phyloP scores from a whole-genome alignment of 176 grass and related monocot species.

The Dendrocalamus sinicus region DNA sequence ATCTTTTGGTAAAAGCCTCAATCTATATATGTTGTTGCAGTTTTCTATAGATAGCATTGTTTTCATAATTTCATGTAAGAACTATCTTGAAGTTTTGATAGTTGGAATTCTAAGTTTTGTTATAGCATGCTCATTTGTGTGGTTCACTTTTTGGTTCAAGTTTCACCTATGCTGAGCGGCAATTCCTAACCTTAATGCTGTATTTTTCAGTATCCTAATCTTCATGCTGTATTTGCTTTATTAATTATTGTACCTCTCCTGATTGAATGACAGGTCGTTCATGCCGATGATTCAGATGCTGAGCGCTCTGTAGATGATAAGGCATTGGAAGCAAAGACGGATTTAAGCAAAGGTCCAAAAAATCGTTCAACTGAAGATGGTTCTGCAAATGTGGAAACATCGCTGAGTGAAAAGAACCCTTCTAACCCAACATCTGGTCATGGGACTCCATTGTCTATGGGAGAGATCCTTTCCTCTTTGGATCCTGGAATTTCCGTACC shows the following conservation, averaged over 20 bases:
- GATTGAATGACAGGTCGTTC: constrained; percentile 71
- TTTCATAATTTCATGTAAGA: neutral
- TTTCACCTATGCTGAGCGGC: neutral
- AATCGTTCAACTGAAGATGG: constrained; percentile 53
- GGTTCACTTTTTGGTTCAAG: neutral
- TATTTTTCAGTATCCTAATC: neutral
- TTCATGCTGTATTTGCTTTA: constrained; percentile 2
- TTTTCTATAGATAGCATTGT: neutral
- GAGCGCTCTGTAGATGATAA: constrained; percentile 55
- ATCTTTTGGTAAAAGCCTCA: neutral
- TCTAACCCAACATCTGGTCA: constrained; percentile 51
- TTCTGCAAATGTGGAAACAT: constrained; percentile 48
- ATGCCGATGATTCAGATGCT: constrained; percentile 68
- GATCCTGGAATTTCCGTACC: constrained; percentile 79
- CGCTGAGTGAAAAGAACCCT: constrained; percentile 55
- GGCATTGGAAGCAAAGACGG: constrained; percentile 41
- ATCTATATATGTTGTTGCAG: neutral
- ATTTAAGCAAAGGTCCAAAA: constrained; percentile 61
- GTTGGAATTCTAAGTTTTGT: neutral
- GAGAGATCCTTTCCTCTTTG: constrained; percentile 97
- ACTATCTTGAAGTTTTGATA: constrained; percentile 16
- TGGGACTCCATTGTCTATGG: constrained; percentile 88
- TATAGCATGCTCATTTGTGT: constrained; percentile 10
- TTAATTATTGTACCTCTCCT: constrained; percentile 27
- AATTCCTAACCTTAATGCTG: neutral